Evolutionary conservation across 805 yeast genomes (phyloP), one percentile per base, ranked within the genome.

Genomic region (Candida cerambycidarum): DNA sequence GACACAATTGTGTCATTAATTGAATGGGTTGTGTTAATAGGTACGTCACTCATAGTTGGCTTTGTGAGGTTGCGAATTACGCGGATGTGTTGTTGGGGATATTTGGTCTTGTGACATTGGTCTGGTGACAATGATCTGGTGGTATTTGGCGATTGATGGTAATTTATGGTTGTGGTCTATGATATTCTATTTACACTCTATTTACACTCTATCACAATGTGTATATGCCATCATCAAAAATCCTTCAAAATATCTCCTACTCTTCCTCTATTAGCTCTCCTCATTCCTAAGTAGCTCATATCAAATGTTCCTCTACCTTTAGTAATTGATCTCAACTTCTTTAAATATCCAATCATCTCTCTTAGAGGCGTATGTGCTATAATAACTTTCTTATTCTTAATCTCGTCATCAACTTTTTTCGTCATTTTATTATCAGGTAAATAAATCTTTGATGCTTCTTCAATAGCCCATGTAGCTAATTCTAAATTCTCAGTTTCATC

Each of bases 271-370:
- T 80, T 65, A 1, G 84, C 85, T 39, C 81, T 67, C 50, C 81
- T 79, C 85, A 89, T 89, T 2, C 89, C 86, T 30, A 71, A 61
- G 50, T 83, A 85, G 11, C 78, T 74, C 96, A 92, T 87, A 46
- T 80, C 80, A 61, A 86, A 89, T 2, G 81, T 76, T 2, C 90
- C 96, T 32, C 96, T 73, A 1, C 99, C 99, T 56, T 89, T 89
- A 0, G 97, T 90, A 52, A 89, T 67, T 28, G 93, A 83, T 53
- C 98, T 67, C 35, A 93, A 67, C 47, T 78, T 79, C 9, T 82
- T 79, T 45, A 89, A 72, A 59, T 93, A 93, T 0, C 97, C 96
- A 37, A 89, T 78, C 96, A 93, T 89, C 47, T 85, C 95, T 46
- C 83, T 75, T 57, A 93, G 68, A 3, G 99, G 97, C 0, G 89